Evolutionary conservation across 2,329 filamentous ascomycete genomes (phyloP).

Genomic region (Aspergillus brasiliensis): DNA sequence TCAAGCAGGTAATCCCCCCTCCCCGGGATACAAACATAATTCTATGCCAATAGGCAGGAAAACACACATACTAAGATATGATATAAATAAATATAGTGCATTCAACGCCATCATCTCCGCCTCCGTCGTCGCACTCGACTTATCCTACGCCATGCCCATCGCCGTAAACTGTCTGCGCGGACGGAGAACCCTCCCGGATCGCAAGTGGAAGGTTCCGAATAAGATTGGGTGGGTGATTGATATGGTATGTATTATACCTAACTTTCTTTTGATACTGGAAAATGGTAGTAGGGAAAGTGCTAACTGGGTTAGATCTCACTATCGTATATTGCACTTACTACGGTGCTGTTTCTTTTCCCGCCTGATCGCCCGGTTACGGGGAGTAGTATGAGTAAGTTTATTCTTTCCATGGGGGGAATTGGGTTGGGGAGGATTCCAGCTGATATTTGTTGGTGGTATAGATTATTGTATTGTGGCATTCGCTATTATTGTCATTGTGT

Average conservation of each 20-base stretch:
- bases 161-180: constrained; percentile 69
- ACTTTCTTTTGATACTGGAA: neutral
- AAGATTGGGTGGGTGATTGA: constrained; percentile 63
- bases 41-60: fast-evolving
- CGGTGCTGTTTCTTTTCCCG: constrained; percentile 73
- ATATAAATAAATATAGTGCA: constrained; percentile 52
- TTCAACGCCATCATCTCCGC: constrained; percentile 72
- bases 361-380: constrained; percentile 64
- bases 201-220: constrained; percentile 58
- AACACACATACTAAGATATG: constrained; percentile 3
- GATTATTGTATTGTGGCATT: constrained; percentile 55
- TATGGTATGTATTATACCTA: constrained; percentile 45
- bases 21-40: constrained; percentile 34
- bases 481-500: constrained; percentile 59
- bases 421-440: no score
- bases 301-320: constrained; percentile 51
- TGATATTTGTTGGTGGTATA: constrained; percentile 2
- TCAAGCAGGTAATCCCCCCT: constrained; percentile 41
- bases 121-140: constrained; percentile 69
- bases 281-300: no score
- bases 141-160: constrained; percentile 74
- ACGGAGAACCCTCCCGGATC: constrained; percentile 62
- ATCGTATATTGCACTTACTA: constrained; percentile 67
- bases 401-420: neutral
- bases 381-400: constrained; percentile 65